A percentile compares a stretch with the other conserved stretches of the same genome.
These are phyloP conservation scores for Lablab purpureus DNA, from an alignment of 306 rosid species.

Conservation along the genomic window DNA sequence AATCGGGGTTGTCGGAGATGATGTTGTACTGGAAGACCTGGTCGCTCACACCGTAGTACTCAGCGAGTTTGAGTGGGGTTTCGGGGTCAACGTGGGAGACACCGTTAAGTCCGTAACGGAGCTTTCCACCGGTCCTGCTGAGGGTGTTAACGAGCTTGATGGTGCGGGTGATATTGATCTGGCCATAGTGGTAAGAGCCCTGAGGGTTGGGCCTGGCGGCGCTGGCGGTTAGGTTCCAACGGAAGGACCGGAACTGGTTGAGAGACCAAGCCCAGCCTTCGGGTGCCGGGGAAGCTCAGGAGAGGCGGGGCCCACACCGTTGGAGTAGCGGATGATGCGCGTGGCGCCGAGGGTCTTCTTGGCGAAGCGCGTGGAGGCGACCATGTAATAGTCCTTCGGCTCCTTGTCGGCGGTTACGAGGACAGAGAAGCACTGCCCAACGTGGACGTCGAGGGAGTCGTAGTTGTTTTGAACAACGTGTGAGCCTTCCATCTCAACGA, in stretches of 20 bases:
- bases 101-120: slow-evolving; percentile 78
- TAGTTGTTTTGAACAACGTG: slow-evolving; percentile 74
- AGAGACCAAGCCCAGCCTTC: slow-evolving; percentile 87
- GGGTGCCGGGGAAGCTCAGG: slow-evolving; percentile 61
- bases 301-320: slow-evolving; percentile 54
- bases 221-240: slow-evolving; percentile 88
- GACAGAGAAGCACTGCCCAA: slow-evolving; percentile 73
- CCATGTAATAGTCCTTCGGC: slow-evolving; percentile 67
- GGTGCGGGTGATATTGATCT: slow-evolving; percentile 80
- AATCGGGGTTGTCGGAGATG: slow-evolving; percentile 49
- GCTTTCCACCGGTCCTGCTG: slow-evolving; percentile 51
- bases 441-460: slow-evolving; percentile 78
- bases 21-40: slow-evolving; percentile 65
- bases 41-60: slow-evolving; percentile 57
- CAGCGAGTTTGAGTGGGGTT: slow-evolving; percentile 85
- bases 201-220: slow-evolving; percentile 98
- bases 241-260: slow-evolving; percentile 84
- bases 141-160: slow-evolving; percentile 64
- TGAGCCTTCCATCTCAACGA: slow-evolving; percentile 91
- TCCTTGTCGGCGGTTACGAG: slow-evolving; percentile 74
- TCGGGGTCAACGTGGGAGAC: slow-evolving; percentile 66
- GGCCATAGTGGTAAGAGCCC: slow-evolving; percentile 87
- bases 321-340: slow-evolving; percentile 54
- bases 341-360: slow-evolving; percentile 51
- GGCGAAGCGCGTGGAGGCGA: slow-evolving; percentile 80